Evolutionary conservation across 331 rosid genomes (phyloP).

Genomic region (Ulmus americana): DNA sequence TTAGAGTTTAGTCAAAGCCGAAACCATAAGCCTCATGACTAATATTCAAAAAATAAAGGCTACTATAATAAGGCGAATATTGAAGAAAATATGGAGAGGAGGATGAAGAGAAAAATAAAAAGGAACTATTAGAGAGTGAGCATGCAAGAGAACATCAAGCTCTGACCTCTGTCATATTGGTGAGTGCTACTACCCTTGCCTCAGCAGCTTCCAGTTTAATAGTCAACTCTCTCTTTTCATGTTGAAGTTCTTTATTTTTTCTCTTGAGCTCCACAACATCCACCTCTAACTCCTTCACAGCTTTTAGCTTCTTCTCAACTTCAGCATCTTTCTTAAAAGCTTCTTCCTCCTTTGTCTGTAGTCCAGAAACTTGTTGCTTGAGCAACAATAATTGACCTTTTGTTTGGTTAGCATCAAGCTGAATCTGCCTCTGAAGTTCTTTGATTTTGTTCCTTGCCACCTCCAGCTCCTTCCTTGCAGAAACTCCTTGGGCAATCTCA

Average conservation of each 20-base stretch:
- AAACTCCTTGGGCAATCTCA: constrained; percentile 47
- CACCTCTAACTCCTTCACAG: constrained; percentile 63
- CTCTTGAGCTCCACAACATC: constrained; percentile 76
- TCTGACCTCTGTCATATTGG: constrained; percentile 80
- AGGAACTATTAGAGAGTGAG: not conserved
- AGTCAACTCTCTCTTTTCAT: constrained; percentile 66
- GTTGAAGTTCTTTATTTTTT: constrained; percentile 78
- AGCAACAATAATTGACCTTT: constrained; percentile 85
- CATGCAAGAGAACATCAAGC: constrained; percentile 6
- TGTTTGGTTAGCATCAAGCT: constrained; percentile 86
- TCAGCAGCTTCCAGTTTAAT: constrained; percentile 66
- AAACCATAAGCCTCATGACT: constrained; percentile 4
- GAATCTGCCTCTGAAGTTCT: constrained; percentile 85
- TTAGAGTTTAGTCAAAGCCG: not conserved
- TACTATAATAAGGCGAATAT: not conserved
- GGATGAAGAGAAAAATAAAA: not conserved
- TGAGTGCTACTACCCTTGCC: constrained; percentile 43
- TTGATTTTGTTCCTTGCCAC: constrained; percentile 74
- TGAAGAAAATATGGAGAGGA: not conserved
- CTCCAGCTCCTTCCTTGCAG: constrained; percentile 64
- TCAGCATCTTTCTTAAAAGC: constrained; percentile 62
- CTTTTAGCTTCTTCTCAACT: constrained; percentile 71
- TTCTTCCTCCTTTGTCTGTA: constrained; percentile 66
- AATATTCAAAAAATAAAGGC: not conserved
- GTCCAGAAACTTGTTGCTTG: constrained; percentile 77